Base-by-base conservation (phyloP, 2,329 filamentous ascomycete species). In the Ascomycota sp. region DNA sequence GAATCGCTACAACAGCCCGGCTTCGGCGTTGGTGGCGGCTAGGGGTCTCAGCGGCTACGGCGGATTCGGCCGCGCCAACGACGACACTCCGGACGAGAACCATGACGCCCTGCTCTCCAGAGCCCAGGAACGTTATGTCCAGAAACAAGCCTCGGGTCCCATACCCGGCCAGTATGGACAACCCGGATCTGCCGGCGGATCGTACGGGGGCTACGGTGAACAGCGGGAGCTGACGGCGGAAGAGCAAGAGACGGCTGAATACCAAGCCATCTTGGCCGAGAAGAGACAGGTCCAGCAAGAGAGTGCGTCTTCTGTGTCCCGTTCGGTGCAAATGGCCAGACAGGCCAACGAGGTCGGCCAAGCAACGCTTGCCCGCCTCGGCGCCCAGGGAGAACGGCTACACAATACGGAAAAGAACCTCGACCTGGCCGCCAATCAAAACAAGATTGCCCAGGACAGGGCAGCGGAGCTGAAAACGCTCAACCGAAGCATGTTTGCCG, bases 401-500 rank as follows among this genome's bases (percentile, higher is more conserved):
- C 70, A 85, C 47, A 81, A 85, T 44, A 80, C 77, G 1, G 80
- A 92, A 50, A 70, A 69, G 51, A 82, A 86, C 43, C 63, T 94
- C 33, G 81, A 93, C 42, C 61, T 80, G 38, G 77, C 82, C 4
- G 56, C 68, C n/a, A 75, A 75, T 37, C 74, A 83, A 46, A 80
- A 79, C 41, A 69, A 71, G 33, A 58, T 78, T 34, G 79, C 80
- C 0, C 74, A 83, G 40, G 80, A 85, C 39, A 78, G 80, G 41
- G 76, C 82, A 1, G 69, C 72, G 28, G 82, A 93, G 46, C 59
- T 94, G 23, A 86, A 86, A 57, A 80, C 69, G 1, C 60, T 91
- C 29, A 92, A 94, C 52, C 64, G 76, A 37, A 83, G 75, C 57
- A 92, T 94, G 82, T 93, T 93, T 45, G 78, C 80, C 5, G 68